phyloP scores from a whole-genome alignment of 225 moss, liverwort and hornwort genomes.

The Thuidium tamariscinum region DNA sequence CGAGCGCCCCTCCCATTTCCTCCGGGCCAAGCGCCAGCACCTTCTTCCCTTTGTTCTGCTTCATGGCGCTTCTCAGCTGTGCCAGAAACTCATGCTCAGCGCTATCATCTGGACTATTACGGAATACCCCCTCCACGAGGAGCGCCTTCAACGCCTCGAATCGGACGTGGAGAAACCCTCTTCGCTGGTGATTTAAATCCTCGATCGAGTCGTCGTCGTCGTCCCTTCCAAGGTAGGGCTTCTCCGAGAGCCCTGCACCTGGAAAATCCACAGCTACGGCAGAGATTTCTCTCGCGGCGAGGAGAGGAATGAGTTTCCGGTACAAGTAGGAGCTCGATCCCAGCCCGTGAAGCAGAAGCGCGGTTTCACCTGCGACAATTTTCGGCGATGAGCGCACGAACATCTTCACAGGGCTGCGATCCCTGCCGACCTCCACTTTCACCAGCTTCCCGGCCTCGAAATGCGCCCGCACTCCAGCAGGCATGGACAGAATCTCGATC shows the following conservation, averaged over 20 bases:
- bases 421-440: constrained; percentile 29
- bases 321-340: constrained; percentile 30
- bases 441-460: constrained; percentile 32
- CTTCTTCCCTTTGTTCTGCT: not conserved
- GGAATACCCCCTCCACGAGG: constrained; percentile 13
- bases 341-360: constrained; percentile 25
- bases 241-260: constrained; percentile 29
- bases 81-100: constrained; percentile 19
- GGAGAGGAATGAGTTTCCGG: constrained; percentile 14
- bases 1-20: constrained; percentile 17
- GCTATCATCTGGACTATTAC: not conserved
- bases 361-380: not conserved
- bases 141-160: constrained; percentile 22
- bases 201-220: not conserved
- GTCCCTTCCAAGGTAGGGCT: not conserved
- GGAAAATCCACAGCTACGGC: constrained; percentile 34
- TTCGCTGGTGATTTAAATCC: not conserved
- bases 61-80: constrained; percentile 8
- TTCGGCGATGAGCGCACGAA: constrained; percentile 10
- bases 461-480: constrained; percentile 22
- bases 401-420: constrained; percentile 9
- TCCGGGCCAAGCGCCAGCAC: constrained; percentile 10
- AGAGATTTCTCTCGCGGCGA: not conserved
- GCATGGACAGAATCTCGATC: constrained; percentile 33
- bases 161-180: constrained; percentile 11